A percentile compares a stretch with the other conserved stretches of the same genome.
Evolutionary conservation across 1,284 basidiomycete species (phyloP).

Genomic region (Trametes hirsuta): DNA sequence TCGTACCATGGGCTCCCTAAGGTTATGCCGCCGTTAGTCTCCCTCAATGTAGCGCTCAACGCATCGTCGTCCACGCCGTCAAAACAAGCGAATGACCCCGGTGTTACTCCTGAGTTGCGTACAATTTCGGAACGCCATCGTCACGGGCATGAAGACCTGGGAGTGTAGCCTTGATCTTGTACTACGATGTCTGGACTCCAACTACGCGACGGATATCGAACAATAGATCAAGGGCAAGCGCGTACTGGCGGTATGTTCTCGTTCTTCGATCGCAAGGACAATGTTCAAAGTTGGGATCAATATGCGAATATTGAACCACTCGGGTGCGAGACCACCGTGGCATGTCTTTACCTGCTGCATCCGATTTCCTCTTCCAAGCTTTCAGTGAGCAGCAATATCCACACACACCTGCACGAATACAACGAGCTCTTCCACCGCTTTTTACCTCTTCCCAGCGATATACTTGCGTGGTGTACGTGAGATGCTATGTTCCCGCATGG

Average conservation of each 20-base stretch:
- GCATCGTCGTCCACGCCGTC: too few species aligned
- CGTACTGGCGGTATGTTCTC: constrained; percentile 62
- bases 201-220: constrained; percentile 30
- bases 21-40: too few species aligned
- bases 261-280: neutral
- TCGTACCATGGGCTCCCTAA: too few species aligned
- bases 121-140: too few species aligned
- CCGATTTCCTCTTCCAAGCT: constrained; percentile 53
- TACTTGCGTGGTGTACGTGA: constrained; percentile 87
- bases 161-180: constrained; percentile 93
- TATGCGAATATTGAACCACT: too few species aligned
- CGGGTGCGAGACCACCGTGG: constrained; percentile 92
- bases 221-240: constrained; percentile 45
- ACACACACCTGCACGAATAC: constrained; percentile 93
- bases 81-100: too few species aligned
- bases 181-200: constrained; percentile 51
- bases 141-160: constrained; percentile 98
- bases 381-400: constrained; percentile 39
- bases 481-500: constrained; percentile 9
- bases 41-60: too few species aligned
- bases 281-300: neutral
- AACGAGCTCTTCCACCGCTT: constrained; percentile 84
- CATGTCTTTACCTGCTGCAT: constrained; percentile 75
- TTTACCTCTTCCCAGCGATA: constrained; percentile 86
- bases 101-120: too few species aligned